Evolutionary conservation across 164 flowering plant species (phyloP).

Genomic region (Berberis thunbergii): DNA sequence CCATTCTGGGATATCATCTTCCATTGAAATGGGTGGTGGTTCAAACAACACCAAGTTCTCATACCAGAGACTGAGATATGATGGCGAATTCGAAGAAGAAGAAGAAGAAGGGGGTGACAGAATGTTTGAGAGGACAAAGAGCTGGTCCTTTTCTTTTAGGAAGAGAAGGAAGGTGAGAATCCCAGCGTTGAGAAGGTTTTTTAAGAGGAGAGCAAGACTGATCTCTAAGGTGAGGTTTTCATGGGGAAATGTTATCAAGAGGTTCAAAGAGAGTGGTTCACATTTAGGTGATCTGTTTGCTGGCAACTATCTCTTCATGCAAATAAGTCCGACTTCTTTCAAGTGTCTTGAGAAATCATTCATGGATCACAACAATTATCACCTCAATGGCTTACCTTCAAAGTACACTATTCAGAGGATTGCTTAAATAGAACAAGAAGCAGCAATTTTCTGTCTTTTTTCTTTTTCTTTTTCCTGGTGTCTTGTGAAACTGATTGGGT

Average conservation of each 20-base stretch:
- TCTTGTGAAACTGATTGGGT: too few species aligned
- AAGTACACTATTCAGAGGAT: constrained; percentile 14
- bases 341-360: constrained; percentile 16
- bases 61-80: constrained; percentile 28
- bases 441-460: too few species aligned
- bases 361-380: constrained; percentile 7
- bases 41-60: constrained; percentile 8
- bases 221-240: constrained; percentile 21
- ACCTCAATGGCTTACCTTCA: constrained; percentile 14
- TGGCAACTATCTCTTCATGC: constrained; percentile 74
- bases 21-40: constrained; percentile 16
- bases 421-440: background rate
- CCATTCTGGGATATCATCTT: background rate
- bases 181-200: constrained; percentile 22
- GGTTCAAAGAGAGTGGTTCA: constrained; percentile 48
- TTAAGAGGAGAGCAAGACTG: constrained; percentile 29
- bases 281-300: constrained; percentile 73
- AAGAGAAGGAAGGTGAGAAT: constrained; percentile 17
- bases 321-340: constrained; percentile 47
- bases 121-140: constrained; percentile 6
- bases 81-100: constrained; percentile 16
- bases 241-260: constrained; percentile 34
- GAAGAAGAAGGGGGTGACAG: constrained; percentile 2
- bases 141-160: constrained; percentile 15
- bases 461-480: too few species aligned